Base-by-base conservation (phyloP, 2,329 filamentous ascomycete species). In the Neocucurbitaria cava region DNA sequence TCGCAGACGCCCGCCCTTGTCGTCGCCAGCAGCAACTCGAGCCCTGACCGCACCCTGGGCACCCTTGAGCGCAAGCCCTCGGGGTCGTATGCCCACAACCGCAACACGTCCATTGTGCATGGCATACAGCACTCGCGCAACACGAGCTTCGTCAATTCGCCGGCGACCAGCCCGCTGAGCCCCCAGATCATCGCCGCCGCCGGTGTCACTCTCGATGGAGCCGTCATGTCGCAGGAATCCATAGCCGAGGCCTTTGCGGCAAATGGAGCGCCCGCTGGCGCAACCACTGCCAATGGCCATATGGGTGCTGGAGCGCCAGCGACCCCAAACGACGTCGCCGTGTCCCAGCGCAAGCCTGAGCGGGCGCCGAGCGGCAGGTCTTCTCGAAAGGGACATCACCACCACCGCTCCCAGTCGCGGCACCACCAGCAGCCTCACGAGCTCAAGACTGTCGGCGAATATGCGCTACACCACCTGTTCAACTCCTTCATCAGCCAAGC, bases 401-500 rank as follows among this genome's bases (percentile, higher is more conserved):
- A 88, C 64, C 91, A 90, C 15, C 88, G 92, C 68, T 94, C 90
- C 31, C 85, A 83, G 62, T 85, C 83, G 33, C 76, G 82, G 54
- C 88, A 88, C 46, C 84, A 86, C 50, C 86, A 89, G 66, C 79
- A 82, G 48, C 82, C 87, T 65, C 85, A 86, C 48, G 91, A 96
- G 60, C 86, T 89, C 61, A 96, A 94, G 77, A 97, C 93, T 0
- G 93, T 97, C n/a, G 93, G 92, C 50, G 95, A 99, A 80, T 98
- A 96, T 84, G 95, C 95, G 18, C 81, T 99, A 56, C 94, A 98
- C 77, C 94, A 98, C 66, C 81, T 99, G 39, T 97, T 98, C 77
- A 98, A 95, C 62, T 92, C 93, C 83, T 99, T 99, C 77, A 95
- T 98, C 70, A 90, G 90, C 15, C 91, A 96, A 73, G 95, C 95